A percentile compares a stretch with the other conserved stretches of the same genome.
These are phyloP conservation scores for Polytolypa hystricis DNA, from an alignment of 2,329 filamentous ascomycete species.

Conservation along the genomic window DNA sequence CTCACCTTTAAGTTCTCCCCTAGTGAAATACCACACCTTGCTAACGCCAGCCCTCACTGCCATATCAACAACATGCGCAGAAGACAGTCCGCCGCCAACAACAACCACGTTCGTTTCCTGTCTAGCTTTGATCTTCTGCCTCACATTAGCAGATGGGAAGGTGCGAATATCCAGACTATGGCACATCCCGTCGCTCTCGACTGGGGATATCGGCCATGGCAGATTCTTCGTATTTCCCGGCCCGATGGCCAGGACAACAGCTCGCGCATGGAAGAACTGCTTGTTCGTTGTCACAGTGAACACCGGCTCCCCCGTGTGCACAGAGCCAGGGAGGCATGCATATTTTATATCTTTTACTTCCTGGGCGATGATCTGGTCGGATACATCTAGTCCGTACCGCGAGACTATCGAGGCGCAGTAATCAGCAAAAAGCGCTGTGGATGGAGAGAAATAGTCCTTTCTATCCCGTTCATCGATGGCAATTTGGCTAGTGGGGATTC, in stretches of 20 bases:
- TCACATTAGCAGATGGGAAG: conserved; percentile 46
- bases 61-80: conserved; percentile 60
- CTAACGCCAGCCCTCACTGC: conserved; percentile 53
- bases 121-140: conserved; percentile 40
- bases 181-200: conserved; percentile 41
- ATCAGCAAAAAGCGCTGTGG: conserved; percentile 49
- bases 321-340: conserved; percentile 34
- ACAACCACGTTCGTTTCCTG: conserved; percentile 54
- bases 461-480: conserved; percentile 56
- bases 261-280: conserved; percentile 44
- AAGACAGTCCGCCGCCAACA: conserved; percentile 65
- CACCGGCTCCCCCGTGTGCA: conserved; percentile 39
- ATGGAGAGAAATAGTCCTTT: conserved; percentile 59
- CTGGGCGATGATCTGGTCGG: conserved; percentile 48
- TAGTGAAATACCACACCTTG: conserved; percentile 61
- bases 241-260: conserved; percentile 60
- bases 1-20: conserved; percentile 40
- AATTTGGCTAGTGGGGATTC: conserved; percentile 28
- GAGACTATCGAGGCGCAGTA: conserved; percentile 49
- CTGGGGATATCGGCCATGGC: conserved; percentile 27
- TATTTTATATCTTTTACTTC: conserved; percentile 52
- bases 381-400: conserved; percentile 46
- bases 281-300: conserved; percentile 55
- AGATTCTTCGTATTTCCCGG: conserved; percentile 50
- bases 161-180: conserved; percentile 55